phyloP scores from a whole-genome alignment of 176 grass and related monocot genomes.

The Avena sativa region DNA sequence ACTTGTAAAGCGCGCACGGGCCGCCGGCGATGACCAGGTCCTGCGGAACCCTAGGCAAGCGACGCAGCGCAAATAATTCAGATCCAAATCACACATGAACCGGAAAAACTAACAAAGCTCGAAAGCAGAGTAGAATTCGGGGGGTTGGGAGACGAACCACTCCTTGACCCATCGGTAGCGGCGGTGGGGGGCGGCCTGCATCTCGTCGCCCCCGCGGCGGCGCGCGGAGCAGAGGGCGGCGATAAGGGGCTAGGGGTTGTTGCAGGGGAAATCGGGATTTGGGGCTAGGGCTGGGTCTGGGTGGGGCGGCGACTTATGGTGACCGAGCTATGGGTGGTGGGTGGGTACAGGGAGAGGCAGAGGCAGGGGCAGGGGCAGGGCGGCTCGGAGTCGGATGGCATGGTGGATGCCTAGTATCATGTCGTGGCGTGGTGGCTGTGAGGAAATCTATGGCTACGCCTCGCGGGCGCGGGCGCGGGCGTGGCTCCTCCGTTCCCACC shows the following conservation, averaged over 20 bases:
- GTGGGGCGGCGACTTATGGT: conserved; percentile 17
- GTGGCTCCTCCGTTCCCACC: conserved; percentile 17
- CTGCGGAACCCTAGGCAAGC: conserved; percentile 72
- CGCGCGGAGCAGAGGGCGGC: not conserved
- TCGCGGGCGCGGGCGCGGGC: not conserved
- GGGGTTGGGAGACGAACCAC: conserved; percentile 46
- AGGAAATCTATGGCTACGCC: conserved; percentile 41
- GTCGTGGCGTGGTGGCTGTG: conserved; percentile 5
- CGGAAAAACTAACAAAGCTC: conserved; percentile 26
- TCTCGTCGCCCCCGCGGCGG: conserved; percentile 9
- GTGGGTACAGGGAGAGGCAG: conserved; percentile 4
- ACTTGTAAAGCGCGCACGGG: conserved; percentile 84
- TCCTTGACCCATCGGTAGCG: conserved; percentile 81
- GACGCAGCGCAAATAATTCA: not conserved
- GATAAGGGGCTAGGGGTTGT: conserved; percentile 11
- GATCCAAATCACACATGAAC: conserved; percentile 18
- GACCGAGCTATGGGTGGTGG: conserved; percentile 17
- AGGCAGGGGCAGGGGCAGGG: not conserved
- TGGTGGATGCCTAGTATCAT: conserved; percentile 28
- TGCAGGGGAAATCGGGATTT: conserved; percentile 6
- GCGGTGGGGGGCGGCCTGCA: conserved; percentile 44
- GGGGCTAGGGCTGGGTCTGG: conserved; percentile 6
- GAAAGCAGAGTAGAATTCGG: not conserved
- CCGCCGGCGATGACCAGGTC: conserved; percentile 73
- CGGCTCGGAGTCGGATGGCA: conserved; percentile 19